A percentile compares a stretch with the other conserved stretches of the same genome.
Conservation (phyloP, 352 stramenopile genomes). For the Pythium plurisporium region DNA sequence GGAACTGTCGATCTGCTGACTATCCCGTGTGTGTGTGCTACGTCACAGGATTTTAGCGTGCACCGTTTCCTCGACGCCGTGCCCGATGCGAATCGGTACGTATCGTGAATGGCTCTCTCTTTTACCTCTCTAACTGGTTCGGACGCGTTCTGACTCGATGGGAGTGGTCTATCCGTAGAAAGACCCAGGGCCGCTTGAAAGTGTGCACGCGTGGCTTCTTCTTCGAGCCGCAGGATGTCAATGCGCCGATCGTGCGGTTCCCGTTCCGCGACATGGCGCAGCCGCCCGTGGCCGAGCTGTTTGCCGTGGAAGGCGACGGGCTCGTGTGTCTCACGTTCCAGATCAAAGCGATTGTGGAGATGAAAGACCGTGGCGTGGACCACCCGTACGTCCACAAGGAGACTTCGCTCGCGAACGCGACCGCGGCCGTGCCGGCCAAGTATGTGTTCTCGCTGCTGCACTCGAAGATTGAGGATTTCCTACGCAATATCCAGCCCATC, state of each 20-base stretch:
- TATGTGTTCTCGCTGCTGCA: constrained; percentile 84
- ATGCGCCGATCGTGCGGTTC: constrained; percentile 78
- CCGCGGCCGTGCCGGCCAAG: constrained; percentile 30
- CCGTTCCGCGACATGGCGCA: constrained; percentile 82
- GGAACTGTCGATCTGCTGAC: too few species aligned
- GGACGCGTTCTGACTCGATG: background rate
- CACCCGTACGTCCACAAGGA: constrained; percentile 74
- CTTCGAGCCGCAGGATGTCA: constrained; percentile 88
- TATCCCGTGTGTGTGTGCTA: background rate
- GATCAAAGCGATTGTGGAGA: constrained; percentile 58
- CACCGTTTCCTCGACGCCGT: constrained; percentile 64
- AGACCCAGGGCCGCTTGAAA: constrained; percentile 78
- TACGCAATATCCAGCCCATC: constrained; percentile 62
- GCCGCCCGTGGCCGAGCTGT: constrained; percentile 50
- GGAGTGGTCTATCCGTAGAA: constrained; percentile 26
- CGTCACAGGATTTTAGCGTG: constrained; percentile 78
- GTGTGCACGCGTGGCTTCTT: constrained; percentile 89
- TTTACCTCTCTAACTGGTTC: background rate
- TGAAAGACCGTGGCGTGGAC: constrained; percentile 84
- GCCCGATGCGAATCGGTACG: constrained; percentile 47
- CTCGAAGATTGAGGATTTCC: constrained; percentile 76
- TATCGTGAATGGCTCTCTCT: background rate
- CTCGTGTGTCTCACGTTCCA: constrained; percentile 67
- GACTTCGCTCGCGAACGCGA: constrained; percentile 19
- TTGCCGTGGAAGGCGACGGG: constrained; percentile 37